These are phyloP conservation scores for Fusarium odoratissimum DNA, from an alignment of 2,329 filamentous ascomycete species.

Conservation along the genomic window DNA sequence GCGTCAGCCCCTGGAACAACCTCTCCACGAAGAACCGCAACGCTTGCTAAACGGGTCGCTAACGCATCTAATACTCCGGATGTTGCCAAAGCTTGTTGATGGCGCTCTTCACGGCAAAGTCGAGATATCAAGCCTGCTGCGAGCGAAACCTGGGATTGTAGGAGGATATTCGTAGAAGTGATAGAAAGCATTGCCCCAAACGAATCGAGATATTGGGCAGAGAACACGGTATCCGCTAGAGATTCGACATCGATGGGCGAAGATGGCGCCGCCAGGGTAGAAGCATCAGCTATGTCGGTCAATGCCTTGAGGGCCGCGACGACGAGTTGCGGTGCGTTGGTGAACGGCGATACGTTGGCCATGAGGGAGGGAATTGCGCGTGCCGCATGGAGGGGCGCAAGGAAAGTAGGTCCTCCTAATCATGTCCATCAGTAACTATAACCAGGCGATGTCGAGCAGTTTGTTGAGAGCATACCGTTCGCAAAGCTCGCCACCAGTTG, in stretches of 20 bases:
- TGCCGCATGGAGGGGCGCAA: constrained; percentile 77
- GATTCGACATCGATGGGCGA: constrained; percentile 60
- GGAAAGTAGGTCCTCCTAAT: constrained; percentile 82
- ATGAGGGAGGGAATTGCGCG: constrained; percentile 77
- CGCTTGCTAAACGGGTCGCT: constrained; percentile 77
- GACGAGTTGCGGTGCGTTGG: constrained; percentile 73
- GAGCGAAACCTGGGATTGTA: constrained; percentile 72
- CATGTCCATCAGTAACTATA: constrained; percentile 28
- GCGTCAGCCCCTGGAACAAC: constrained; percentile 74
- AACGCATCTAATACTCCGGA: constrained; percentile 82
- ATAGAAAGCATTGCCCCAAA: constrained; percentile 75
- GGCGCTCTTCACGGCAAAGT: constrained; percentile 74
- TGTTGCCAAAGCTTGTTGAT: constrained; percentile 78
- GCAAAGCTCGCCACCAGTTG: constrained; percentile 88
- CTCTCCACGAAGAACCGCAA: constrained; percentile 74
- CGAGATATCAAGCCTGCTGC: constrained; percentile 66
- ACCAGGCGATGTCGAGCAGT: not conserved
- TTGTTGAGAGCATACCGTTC: constrained; percentile 70
- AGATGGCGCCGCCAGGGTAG: constrained; percentile 64
- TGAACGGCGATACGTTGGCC: constrained; percentile 72
- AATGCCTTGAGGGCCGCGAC: constrained; percentile 80
- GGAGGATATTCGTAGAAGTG: constrained; percentile 60
- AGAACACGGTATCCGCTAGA: constrained; percentile 75
- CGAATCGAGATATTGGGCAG: constrained; percentile 68
- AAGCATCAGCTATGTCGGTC: constrained; percentile 75